These are phyloP conservation scores for Candida glucosophila DNA, from an alignment of 1,139 yeast genomes.

Conservation along the genomic window DNA sequence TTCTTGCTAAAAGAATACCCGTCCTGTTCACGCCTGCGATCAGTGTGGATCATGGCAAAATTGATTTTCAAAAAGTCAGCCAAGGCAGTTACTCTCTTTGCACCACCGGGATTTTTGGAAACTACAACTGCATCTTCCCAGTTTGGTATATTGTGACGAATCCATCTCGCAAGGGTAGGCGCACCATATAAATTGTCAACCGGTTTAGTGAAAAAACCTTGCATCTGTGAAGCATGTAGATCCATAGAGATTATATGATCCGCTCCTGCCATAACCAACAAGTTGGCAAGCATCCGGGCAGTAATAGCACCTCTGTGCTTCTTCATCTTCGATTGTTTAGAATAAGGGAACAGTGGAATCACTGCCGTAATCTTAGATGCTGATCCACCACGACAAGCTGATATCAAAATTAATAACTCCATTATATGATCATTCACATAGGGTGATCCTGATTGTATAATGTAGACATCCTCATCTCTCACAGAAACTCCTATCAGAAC, in stretches of 20 bases:
- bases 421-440: conserved; percentile 90
- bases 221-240: conserved; percentile 97
- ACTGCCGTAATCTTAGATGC: conserved; percentile 97
- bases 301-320: conserved; percentile 98
- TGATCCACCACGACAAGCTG: conserved; percentile 96
- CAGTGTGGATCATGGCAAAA: conserved; percentile 98
- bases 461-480: conserved; percentile 93
- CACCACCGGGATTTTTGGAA: conserved; percentile 97
- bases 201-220: conserved; percentile 95
- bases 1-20: conserved; percentile 37
- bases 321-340: conserved; percentile 96
- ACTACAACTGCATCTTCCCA: conserved; percentile 79
- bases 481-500: conserved; percentile 93
- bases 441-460: conserved; percentile 88
- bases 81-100: conserved; percentile 92
- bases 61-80: conserved; percentile 93
- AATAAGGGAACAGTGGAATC: conserved; percentile 94
- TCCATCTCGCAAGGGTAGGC: conserved; percentile 95
- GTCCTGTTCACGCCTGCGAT: conserved; percentile 84
- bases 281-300: conserved; percentile 96
- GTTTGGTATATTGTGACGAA: conserved; percentile 79
- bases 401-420: conserved; percentile 87
- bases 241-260: conserved; percentile 99
- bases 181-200: conserved; percentile 95
- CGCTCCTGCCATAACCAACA: conserved; percentile 96